Evolutionary conservation across 768 basidiomycete genomes (phyloP), one percentile per base, ranked within the genome.

Genomic region (Galerina sulciceps): DNA sequence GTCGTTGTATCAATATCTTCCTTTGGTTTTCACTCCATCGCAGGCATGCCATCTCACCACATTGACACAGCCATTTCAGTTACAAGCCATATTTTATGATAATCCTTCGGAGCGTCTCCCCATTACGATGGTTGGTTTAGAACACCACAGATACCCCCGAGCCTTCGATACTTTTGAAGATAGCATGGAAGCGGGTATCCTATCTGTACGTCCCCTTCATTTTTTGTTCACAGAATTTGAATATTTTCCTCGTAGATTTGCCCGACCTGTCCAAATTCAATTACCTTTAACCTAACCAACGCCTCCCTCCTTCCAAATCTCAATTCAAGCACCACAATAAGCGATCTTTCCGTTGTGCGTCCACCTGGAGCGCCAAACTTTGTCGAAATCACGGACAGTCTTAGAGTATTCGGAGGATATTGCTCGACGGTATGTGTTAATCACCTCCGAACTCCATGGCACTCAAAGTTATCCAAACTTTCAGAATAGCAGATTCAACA

Each of bases 1-100:
- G 52, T 41, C 47, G 5, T 23, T 61, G 14, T 61, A 61, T 45
- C 44, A 45, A 45, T 18, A 20, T 13, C 44, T 45, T 1, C 44
- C 17, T 6, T 23, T 45, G 17, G 10, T 11, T 20, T 45, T 18
- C 44, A 45, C 44, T 8, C 44, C 44, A 4, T 5, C 23, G 11
- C 23, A 18, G 11, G 44, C 44, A 45, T 45, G 44, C 23, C 18
- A 45, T 23, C 3, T 45, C 13, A 45, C 18, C 20, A 31, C 26
- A 31, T 23, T 45, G 17, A 18, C 44, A 4, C 17, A 17, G 20
- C 44, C 44, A 8, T 45, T 45, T 23, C 44, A 45, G 11, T 23
- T 45, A 3, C 18, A 45, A 18, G 44, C 44, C 14, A 23, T 45
- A 18, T 45, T 45, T 45, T 45, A 20, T 13, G 44, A 45, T 11